Base-by-base conservation (phyloP, 2,329 filamentous ascomycete genomes). In the Curvularia eragrostidis region DNA sequence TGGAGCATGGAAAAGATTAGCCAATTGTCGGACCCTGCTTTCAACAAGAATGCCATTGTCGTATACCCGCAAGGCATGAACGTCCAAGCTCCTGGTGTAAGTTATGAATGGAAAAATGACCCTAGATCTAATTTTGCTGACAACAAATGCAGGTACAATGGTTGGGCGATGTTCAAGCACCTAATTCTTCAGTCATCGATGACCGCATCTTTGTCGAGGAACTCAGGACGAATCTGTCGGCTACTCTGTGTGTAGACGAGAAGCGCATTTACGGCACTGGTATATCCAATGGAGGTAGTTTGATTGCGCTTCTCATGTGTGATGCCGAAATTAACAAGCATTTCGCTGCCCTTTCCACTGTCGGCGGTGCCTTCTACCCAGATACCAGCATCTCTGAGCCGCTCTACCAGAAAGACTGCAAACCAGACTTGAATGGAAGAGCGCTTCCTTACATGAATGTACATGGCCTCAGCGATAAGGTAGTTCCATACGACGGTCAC, bases 251-350 rank as follows among this genome's bases (percentile, higher is more conserved):
- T 66, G 72, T 84, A 51, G 78, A 83, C 61, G 58, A 69, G 8
- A 56, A 56, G 8, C 75, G 76, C 28, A 68, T 83, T 34, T 83
- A 82, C 56, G 76, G 76, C 8, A 76, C 77, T 0, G 82, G 81
- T 52, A 81, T 85, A 56, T 84, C 77, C 66, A 85, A 86, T 41
- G 84, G 83, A 5, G 85, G 82, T 4, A 84, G 79, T 6, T 78
- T 82, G 28, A 77, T 82, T 26, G 79, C 79, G 3, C 78, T 79
- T 15, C 67, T 77, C 1, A 81, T 82, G 18, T 84, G 81, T 65
- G 70, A 79, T 24, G 69, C 77, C 4, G 67, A 69, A 5, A 66
- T 77, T 3, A 78, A 77, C 21, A 59, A 44, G 21, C 62, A 66
- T 1, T 79, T 84, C 54, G 81, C 82, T 3, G 82, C 81, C 0